These are phyloP conservation scores for Cordyceps tenuipes DNA, from an alignment of 2,329 filamentous ascomycete species.

Conservation along the genomic window DNA sequence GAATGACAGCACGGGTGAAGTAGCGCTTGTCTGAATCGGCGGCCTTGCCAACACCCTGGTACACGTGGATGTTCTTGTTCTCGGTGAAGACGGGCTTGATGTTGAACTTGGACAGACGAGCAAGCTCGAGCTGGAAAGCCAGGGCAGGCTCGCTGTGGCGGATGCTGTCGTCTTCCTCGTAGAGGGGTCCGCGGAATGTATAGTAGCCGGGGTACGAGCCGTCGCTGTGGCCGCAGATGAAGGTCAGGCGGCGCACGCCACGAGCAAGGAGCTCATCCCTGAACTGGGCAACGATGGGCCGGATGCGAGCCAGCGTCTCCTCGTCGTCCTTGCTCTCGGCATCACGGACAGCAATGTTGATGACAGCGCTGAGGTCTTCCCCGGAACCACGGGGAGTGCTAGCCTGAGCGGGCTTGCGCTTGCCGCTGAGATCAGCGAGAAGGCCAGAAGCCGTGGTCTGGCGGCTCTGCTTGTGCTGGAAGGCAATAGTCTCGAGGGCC, in stretches of 20 bases:
- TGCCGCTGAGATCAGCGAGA: slow-evolving; percentile 64
- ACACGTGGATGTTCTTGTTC: slow-evolving; percentile 98
- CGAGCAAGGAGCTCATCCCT: slow-evolving; percentile 76
- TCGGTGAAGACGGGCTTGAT: slow-evolving; percentile 98
- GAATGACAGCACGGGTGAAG: slow-evolving; percentile 93
- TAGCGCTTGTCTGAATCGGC: slow-evolving; percentile 96
- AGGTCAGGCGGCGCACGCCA: slow-evolving; percentile 81
- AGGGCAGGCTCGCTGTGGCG: slow-evolving; percentile 94
- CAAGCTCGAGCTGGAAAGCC: slow-evolving; percentile 96
- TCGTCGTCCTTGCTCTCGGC: slow-evolving; percentile 75
- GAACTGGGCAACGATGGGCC: slow-evolving; percentile 66
- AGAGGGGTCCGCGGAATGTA: slow-evolving; percentile 90
- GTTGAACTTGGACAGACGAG: slow-evolving; percentile 89
- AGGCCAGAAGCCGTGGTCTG: slow-evolving; percentile 45
- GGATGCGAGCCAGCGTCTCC: slow-evolving; percentile 69
- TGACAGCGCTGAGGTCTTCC: slow-evolving; percentile 81
- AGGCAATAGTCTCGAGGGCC: slow-evolving; percentile 75
- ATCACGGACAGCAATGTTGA: slow-evolving; percentile 87
- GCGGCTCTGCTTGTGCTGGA: slow-evolving; percentile 49
- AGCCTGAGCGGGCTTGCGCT: slow-evolving; percentile 45
- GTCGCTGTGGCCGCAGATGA: slow-evolving; percentile 91
- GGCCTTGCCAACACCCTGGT: slow-evolving; percentile 91
- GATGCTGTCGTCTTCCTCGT: slow-evolving; percentile 88
- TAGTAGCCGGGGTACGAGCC: slow-evolving; percentile 95
- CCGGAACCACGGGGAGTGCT: slow-evolving; percentile 29